Evolutionary conservation across 2,329 filamentous ascomycete genomes (phyloP), one percentile per base, ranked within the genome.

Genomic region (Teratosphaeriaceae sp.): DNA sequence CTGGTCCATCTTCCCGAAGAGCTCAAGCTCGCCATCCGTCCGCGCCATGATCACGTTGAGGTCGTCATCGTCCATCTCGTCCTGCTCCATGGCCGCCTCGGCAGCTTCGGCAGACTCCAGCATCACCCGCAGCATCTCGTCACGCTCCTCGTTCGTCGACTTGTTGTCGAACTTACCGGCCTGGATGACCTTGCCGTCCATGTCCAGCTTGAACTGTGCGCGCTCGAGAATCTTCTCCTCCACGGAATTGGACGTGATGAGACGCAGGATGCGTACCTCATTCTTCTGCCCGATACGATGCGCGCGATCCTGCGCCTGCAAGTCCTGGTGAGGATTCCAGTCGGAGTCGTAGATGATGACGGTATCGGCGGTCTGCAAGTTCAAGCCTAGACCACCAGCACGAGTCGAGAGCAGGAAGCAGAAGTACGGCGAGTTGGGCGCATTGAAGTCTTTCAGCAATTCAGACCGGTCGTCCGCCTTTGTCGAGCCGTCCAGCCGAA

Each of bases 231-330:
- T 98, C 74, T 97, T 96, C 68, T 98, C 92, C 67, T 98, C 92
- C 2, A 98, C 89, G 0, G 92, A 97, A 59, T 94, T 95, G 8
- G 88, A 94, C 52, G 85, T 96, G 65, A 98, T 97, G 34, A 98
- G 75, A 66, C 92, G 84, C 47, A 98, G 71, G 64, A 98, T 98
- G 57, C 92, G 85, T 44, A 98, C 92, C 67, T 98, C 92, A 58
- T 98, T 98, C 81, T 98, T 98, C 67, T 98, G 92, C 49, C 92
- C 92, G 54, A 98, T 98, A 84, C 92, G 90, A 80, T 98, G 92
- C 36, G 92, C 92, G 82, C 92, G 92, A 84, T 98, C 92, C 64
- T 98, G 92, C 12, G 92, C 92, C 66, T 98, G 92, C 67, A 98
- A 73, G 85, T 98, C 92, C 67, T 98, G 92, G 64, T 97, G 90